Conservation (phyloP, 768 basidiomycete genomes). For the Zangia roseola region DNA sequence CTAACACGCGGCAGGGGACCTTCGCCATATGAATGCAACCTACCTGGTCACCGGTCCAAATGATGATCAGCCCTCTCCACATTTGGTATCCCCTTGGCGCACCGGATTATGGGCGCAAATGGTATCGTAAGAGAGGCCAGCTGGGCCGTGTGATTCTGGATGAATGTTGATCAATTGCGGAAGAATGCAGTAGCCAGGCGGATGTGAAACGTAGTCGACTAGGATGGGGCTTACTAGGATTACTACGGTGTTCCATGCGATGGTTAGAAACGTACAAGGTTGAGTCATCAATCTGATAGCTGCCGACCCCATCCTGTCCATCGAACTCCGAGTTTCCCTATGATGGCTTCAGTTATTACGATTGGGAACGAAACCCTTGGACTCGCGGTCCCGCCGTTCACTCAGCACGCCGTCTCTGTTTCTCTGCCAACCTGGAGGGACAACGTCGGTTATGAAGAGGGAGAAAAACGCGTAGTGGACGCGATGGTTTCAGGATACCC, state of each 20-base stretch:
- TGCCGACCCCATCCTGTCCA: no score
- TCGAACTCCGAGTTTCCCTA: not conserved
- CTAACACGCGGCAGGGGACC: conserved; percentile 12
- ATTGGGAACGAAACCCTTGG: conserved; percentile 37
- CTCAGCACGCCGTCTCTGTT: conserved; percentile 91
- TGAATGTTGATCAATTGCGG: no score
- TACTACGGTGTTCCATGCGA: no score
- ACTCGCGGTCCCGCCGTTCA: conserved; percentile 59
- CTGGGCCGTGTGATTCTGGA: not conserved
- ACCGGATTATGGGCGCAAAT: not conserved
- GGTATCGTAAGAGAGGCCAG: no score
- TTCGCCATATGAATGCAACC: not conserved
- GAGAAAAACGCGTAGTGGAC: conserved; percentile 73
- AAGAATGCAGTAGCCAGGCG: no score
- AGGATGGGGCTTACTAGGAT: no score
- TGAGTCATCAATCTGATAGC: no score
- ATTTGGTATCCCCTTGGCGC: conserved; percentile 4
- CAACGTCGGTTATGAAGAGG: conserved; percentile 90
- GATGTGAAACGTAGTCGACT: not conserved
- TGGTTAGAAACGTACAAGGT: no score
- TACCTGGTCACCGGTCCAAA: not conserved
- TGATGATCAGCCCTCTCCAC: conserved; percentile 17
- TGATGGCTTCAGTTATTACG: conserved; percentile 6
- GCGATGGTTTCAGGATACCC: conserved; percentile 91
- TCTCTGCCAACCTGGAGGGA: conserved; percentile 92